Base-by-base conservation (phyloP, 805 yeast genomes). In the Saturnispora sekii region DNA sequence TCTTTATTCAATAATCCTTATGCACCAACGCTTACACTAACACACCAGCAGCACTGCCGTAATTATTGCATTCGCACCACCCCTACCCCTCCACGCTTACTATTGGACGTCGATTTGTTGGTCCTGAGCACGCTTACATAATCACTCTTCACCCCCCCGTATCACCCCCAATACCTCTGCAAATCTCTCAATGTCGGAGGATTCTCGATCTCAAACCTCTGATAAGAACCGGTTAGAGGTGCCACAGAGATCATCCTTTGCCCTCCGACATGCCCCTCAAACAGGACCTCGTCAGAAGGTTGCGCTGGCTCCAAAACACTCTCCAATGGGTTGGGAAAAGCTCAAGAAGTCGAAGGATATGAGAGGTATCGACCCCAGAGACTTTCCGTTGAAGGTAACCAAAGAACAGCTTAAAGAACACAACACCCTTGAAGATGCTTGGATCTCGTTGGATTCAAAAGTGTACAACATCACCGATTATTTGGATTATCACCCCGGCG, bases 401-500 rank as follows among this genome's bases (percentile, higher is more conserved):
- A 67, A 66, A 35, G 78, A 73, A 2, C 82, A 83, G 53, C 41
- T 69, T 9, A 45, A 57, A 3, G 46, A 49, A 35, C 97, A 90
- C 60, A 70, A 66, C 15, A 60, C 70, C 0, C 50, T 48, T n/a
- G 73, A 73, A 0, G 95, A 93, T 57, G 84, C 84, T 47, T 90
- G 97, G 97, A 82, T 93, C 3, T 77, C 77, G 31, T 70, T 90
- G 7, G 77, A 76, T 37, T 85, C 88, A 4, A 82, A 77, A 54
- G 95, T 90, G 2, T 90, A 84, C 66, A 86, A 89, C 56, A 68
- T 90, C n/a, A 79, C 96, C 0, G 79, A 83, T 10, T 90, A 93
- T 61, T 58, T 93, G 32, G 68, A 75, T 44, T 93, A 79, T 61
- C 98, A 90, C 53, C 98, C 98, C 0, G 98, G 98, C 32, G 98